phyloP scores from a whole-genome alignment of 768 basidiomycete species.

The Porpolomopsis calyptriformis region DNA sequence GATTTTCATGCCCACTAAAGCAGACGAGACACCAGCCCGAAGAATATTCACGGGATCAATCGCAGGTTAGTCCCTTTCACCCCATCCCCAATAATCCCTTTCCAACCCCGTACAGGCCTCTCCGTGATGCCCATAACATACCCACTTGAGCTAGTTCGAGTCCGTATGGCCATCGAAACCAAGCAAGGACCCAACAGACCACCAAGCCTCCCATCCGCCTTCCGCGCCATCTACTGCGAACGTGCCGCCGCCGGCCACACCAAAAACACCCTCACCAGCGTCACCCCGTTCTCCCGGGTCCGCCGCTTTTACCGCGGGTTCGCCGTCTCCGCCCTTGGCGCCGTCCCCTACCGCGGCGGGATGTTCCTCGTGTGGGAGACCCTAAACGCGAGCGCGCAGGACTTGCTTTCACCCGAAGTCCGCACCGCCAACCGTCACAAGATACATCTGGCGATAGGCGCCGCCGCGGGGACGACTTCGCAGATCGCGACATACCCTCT shows the following conservation, averaged over 20 bases:
- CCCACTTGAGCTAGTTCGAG: slow-evolving; percentile 89
- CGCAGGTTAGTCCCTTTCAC: slow-evolving; percentile 46
- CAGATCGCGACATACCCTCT: slow-evolving; percentile 93
- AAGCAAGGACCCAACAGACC: slow-evolving; percentile 16
- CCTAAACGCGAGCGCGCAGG: slow-evolving; percentile 35
- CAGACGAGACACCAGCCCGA: slow-evolving; percentile 63
- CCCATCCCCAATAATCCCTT: not conserved
- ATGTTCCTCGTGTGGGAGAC: slow-evolving; percentile 89
- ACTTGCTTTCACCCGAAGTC: slow-evolving; percentile 30
- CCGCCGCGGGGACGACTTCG: slow-evolving; percentile 69
- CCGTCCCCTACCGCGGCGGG: slow-evolving; percentile 91
- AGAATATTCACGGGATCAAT: slow-evolving; percentile 82
- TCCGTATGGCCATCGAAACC: slow-evolving; percentile 90
- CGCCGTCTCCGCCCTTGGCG: slow-evolving; percentile 79
- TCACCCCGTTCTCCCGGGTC: slow-evolving; percentile 35
- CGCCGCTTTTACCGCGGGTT: slow-evolving; percentile 96
- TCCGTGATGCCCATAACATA: slow-evolving; percentile 87
- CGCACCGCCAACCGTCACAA: slow-evolving; percentile 36
- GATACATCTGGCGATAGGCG: slow-evolving; percentile 64
- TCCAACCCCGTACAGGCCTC: slow-evolving; percentile 39
- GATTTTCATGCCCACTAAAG: slow-evolving; percentile 77
- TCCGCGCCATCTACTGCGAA: slow-evolving; percentile 64
- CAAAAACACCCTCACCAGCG: not conserved
- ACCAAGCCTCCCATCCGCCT: slow-evolving; percentile 36
- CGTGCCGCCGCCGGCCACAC: not conserved